Base-by-base conservation (phyloP, 306 rosid species). In the Rubus parviflorus region DNA sequence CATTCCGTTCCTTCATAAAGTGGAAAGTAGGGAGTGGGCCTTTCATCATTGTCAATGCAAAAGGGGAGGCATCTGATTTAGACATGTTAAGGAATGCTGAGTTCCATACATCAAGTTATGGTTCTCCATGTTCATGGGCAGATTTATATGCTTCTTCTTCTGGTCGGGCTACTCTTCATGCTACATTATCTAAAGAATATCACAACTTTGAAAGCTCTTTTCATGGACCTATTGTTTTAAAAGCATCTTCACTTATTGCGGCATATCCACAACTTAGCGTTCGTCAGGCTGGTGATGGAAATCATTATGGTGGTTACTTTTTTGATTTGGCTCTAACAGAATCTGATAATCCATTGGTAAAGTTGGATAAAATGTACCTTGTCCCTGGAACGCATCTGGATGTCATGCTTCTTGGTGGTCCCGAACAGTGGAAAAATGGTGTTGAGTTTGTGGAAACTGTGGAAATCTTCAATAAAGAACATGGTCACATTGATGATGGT, bases 221-320 rank as follows among this genome's bases (percentile, higher is more conserved):
- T 71, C 84, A 77, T 47, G 94, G 89, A 70, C 84, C 96, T 65
- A 75, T 79, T 87, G 90, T 87, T 72, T 86, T 92, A 75, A 90
- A 90, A 84, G 89, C 93, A 73, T 90, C 95, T 83, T 84, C 80
- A 69, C 86, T 71, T 53, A 62, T 94, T 76, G 92, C 79, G 23
- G 98, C 98, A 14, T 92, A 88, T 82, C 87, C 77, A 79, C 98
- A 97, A 38, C 92, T 94, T 79, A 43, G 23, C 60, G 85, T 85
- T 57, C n/a, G n/a, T 68, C 95, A 90, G 83, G 91, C 89, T 10
- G 82, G 91, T 81, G 95, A 94, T 54, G 98, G 98, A 73, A 94
- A 77, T 88, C 86, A 76, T 82, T 94, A 83, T 86, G 98, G 97
- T 79, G 98, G 98, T 69, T 94, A 90, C 83, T 90, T 90, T 93